These are phyloP conservation scores for Streptanthus diversifolius DNA, from an alignment of 345 rosid species.

Conservation along the genomic window DNA sequence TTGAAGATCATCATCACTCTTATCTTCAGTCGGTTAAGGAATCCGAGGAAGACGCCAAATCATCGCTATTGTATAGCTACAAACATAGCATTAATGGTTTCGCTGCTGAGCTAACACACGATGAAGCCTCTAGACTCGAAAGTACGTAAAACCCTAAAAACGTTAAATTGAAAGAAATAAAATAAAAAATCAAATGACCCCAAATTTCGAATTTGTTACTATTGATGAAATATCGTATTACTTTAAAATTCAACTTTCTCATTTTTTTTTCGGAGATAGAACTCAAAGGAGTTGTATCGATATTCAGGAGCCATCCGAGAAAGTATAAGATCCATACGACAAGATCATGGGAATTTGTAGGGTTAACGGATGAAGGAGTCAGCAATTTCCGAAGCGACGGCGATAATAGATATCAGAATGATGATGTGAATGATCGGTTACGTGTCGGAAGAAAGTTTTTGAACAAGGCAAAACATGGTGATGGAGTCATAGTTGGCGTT, in stretches of 20 bases:
- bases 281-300: slow-evolving; percentile 49
- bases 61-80: slow-evolving; percentile 74
- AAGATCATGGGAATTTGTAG: slow-evolving; percentile 80
- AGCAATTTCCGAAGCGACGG: neutral
- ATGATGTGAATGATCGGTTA: neutral
- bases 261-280: slow-evolving; percentile 25
- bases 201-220: neutral
- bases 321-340: slow-evolving; percentile 57
- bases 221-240: neutral
- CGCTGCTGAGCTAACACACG: slow-evolving; percentile 52
- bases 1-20: slow-evolving; percentile 50
- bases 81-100: slow-evolving; percentile 75
- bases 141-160: neutral
- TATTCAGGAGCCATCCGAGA: slow-evolving; percentile 38
- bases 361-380: slow-evolving; percentile 35
- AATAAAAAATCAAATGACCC: neutral
- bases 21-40: slow-evolving; percentile 51
- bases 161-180: neutral
- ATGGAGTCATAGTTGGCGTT: slow-evolving; percentile 56
- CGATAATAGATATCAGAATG: neutral
- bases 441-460: slow-evolving; percentile 24
- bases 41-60: slow-evolving; percentile 44
- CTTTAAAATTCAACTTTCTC: neutral
- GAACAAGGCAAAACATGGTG: slow-evolving; percentile 49
- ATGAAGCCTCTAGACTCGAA: slow-evolving; percentile 56